Evolutionary conservation across 768 basidiomycete species (phyloP), one percentile per base, ranked within the genome.

Genomic region (Paxillus rubicundulus): DNA sequence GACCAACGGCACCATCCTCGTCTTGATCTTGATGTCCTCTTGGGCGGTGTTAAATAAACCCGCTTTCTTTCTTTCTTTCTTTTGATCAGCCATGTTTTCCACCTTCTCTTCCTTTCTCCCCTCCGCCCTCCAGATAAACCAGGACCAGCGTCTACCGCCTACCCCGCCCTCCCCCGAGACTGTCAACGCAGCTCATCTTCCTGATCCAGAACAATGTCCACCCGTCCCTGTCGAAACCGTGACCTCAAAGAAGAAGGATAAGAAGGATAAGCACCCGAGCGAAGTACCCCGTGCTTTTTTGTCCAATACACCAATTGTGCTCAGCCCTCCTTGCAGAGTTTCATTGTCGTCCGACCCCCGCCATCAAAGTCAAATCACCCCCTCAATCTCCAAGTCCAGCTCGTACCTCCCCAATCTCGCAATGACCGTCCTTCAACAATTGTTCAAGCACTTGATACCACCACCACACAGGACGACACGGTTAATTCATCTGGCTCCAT

Each of bases 271-370:
- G 50, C 65, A 61, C 39, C 66, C 74, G 8, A 77, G 77, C 61
- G 82, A 84, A 73, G 82, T 80, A 47, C 45, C 71, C 58, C 14
- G 24, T 13, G 18, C 42, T 42, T 51, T 56, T 20, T 41, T 56
- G 17, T 41, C 45, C 52, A 17, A 50, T 14, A 38, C 47, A 44
- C 45, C 27, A 43, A 45, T 32, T 13, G 24, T 24, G 47, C 49
- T 40, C 38, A 46, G 30, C 47, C 38, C 1, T 48, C 53, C 47
- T 45, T 21, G 4, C 65, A 95, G 92, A 90, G 88, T 0, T 92
- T 94, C 72, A 89, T 95, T 52, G 84, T 96, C 63, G 94, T 96
- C 50, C 84, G 90, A 45, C 94, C 94, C 5, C 92, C 92, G 2
- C 91, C 92, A 1, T 82, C 89, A 6, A 84, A 85, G 61, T 77